These are phyloP conservation scores for Camelina hispida DNA, from an alignment of 345 rosid species.

Conservation along the genomic window DNA sequence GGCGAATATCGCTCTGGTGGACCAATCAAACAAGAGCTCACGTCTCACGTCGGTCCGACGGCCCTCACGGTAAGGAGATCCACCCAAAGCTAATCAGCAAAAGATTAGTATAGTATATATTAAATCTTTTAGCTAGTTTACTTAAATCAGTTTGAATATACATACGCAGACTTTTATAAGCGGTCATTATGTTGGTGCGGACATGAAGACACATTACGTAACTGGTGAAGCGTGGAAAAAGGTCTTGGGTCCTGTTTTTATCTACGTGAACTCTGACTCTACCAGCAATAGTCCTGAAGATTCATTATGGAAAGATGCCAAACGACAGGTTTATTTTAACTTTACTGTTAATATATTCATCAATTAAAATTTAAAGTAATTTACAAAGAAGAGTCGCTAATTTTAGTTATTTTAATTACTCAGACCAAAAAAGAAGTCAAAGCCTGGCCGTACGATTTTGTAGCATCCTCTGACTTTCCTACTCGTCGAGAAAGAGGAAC, in stretches of 20 bases:
- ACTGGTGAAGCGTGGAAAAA: slow-evolving; percentile 84
- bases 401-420: background rate
- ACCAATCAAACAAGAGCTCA: slow-evolving; percentile 86
- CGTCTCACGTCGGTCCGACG: slow-evolving; percentile 75
- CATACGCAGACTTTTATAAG: slow-evolving; percentile 76
- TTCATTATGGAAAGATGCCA: slow-evolving; percentile 81
- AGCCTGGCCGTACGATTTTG: slow-evolving; percentile 81
- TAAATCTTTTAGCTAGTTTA: background rate
- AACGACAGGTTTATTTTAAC: slow-evolving; percentile 57
- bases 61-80: slow-evolving; percentile 58
- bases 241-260: slow-evolving; percentile 77
- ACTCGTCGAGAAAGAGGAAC: slow-evolving; percentile 51
- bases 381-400: slow-evolving; percentile 2
- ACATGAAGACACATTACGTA: slow-evolving; percentile 53
- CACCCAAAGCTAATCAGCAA: background rate
- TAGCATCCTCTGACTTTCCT: slow-evolving; percentile 54
- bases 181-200: slow-evolving; percentile 75
- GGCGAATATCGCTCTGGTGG: slow-evolving; percentile 74
- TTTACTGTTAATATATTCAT: too few relatives aligned
- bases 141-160: background rate
- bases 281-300: slow-evolving; percentile 7
- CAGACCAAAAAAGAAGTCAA: slow-evolving; percentile 60
- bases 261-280: slow-evolving; percentile 66
- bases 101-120: background rate
- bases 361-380: background rate